Evolutionary conservation across 2,329 filamentous ascomycete species (phyloP).

Genomic region (Talaromyces sp.): DNA sequence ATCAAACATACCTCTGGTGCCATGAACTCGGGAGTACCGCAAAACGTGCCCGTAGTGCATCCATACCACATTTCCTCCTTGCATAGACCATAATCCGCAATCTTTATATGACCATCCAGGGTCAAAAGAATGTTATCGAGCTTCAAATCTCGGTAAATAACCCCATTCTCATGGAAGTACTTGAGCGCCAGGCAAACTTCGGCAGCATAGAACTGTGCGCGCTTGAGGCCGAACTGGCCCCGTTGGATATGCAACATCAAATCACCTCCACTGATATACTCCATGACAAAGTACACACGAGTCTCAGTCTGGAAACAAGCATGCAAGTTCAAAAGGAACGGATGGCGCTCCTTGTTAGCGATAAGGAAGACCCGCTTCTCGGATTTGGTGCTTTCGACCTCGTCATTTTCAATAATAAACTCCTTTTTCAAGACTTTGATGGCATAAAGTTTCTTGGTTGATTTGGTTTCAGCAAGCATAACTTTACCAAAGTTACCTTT

Average conservation of each 20-base stretch:
- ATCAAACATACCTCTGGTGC: constrained; percentile 71
- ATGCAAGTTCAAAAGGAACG: constrained; percentile 90
- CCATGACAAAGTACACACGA: constrained; percentile 98
- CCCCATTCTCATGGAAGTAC: constrained; percentile 98
- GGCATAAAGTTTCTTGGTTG: constrained; percentile 83
- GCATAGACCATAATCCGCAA: constrained; percentile 96
- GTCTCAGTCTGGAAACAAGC: constrained; percentile 99
- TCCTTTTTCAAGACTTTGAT: constrained; percentile 99
- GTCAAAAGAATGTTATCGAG: constrained; percentile 87
- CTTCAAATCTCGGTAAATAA: constrained; percentile 85
- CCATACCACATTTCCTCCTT: constrained; percentile 99
- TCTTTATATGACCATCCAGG: constrained; percentile 95
- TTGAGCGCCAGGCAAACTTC: constrained; percentile 96
- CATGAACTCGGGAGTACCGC: constrained; percentile 99
- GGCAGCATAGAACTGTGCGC: constrained; percentile 97
- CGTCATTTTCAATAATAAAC: constrained; percentile 99
- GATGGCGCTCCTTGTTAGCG: constrained; percentile 93
- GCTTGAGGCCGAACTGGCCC: constrained; percentile 89
- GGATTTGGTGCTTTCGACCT: constrained; percentile 94
- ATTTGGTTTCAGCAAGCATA: constrained; percentile 97
- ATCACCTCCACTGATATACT: constrained; percentile 97
- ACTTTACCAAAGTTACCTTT: constrained; percentile 99
- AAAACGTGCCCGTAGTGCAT: constrained; percentile 94
- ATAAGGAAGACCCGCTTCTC: constrained; percentile 97
- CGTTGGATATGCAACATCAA: constrained; percentile 98